Percentiles rank a stretch among this genome's conserved stretches.
These are phyloP conservation scores for Claviceps sp. DNA, from an alignment of 2,329 filamentous ascomycete species.

Conservation along the genomic window DNA sequence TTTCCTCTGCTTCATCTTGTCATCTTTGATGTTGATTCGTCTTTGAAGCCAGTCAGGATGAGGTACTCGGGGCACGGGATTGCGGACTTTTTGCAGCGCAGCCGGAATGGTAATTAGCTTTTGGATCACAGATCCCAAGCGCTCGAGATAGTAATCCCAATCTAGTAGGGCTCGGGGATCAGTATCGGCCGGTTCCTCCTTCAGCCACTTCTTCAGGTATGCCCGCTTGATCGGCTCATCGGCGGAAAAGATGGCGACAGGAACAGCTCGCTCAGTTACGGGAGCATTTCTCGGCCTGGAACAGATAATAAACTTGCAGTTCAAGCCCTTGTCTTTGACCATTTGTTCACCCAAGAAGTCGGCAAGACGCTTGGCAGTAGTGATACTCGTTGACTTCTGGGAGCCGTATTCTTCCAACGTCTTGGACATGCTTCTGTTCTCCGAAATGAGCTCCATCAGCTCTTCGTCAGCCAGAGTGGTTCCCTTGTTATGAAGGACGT, in stretches of 20 bases:
- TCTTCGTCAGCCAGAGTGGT: slow-evolving; percentile 89
- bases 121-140: slow-evolving; percentile 92
- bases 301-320: slow-evolving; percentile 99
- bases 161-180: slow-evolving; percentile 84
- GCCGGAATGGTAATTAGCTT: slow-evolving; percentile 98
- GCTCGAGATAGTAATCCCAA: slow-evolving; percentile 95
- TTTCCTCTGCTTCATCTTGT: slow-evolving; percentile 97
- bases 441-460: slow-evolving; percentile 97
- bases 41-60: slow-evolving; percentile 96
- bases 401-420: slow-evolving; percentile 89
- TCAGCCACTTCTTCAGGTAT: slow-evolving; percentile 90
- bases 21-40: slow-evolving; percentile 87
- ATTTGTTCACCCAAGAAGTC: slow-evolving; percentile 97
- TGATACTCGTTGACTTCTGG: slow-evolving; percentile 99
- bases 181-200: slow-evolving; percentile 81
- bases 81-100: slow-evolving; percentile 84
- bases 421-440: slow-evolving; percentile 97
- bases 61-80: slow-evolving; percentile 82
- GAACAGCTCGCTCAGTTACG: slow-evolving; percentile 87
- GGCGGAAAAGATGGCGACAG: slow-evolving; percentile 93
- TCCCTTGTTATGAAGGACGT: slow-evolving; percentile 82
- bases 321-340: slow-evolving; percentile 97
- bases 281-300: slow-evolving; percentile 74
- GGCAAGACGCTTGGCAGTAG: slow-evolving; percentile 83
- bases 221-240: slow-evolving; percentile 76